A percentile compares a stretch with the other conserved stretches of the same genome.
Evolutionary conservation across 2,329 filamentous ascomycete genomes (phyloP).

Genomic region (Calonectria henricotiae): DNA sequence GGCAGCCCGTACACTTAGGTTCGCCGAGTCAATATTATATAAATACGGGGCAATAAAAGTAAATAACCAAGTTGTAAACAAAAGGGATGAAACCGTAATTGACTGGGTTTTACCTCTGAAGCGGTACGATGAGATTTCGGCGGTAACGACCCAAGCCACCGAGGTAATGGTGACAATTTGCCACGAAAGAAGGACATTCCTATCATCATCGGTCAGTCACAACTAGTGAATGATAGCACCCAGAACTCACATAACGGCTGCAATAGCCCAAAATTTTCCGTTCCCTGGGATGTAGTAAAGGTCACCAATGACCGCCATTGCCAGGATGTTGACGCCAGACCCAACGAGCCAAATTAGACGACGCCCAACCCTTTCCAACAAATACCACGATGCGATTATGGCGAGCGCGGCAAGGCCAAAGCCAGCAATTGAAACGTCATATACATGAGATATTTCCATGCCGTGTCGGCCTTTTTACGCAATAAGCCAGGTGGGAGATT

Average conservation of each 20-base stretch:
- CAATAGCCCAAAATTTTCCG: conserved; percentile 10
- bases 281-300: conserved; percentile 1
- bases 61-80: conserved; percentile 4
- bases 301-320: not conserved
- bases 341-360: conserved; percentile 9
- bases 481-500: conserved; percentile 9
- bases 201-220: not conserved
- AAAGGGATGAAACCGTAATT: not conserved
- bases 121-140: conserved; percentile 4
- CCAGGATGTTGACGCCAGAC: not conserved
- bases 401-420: conserved; percentile 1
- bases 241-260: not conserved
- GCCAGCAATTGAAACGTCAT: not conserved
- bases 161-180: conserved; percentile 1
- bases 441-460: not conserved
- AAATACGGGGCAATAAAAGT: conserved; percentile 12
- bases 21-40: conserved; percentile 3
- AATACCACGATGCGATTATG: conserved; percentile 1
- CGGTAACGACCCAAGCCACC: not conserved
- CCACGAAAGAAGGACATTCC: conserved; percentile 4
- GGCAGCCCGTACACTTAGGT: not conserved
- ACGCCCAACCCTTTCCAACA: not conserved
- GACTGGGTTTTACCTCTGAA: conserved; percentile 2
- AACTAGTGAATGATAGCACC: too few relatives aligned
- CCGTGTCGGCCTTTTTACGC: not conserved